A percentile compares a stretch with the other conserved stretches of the same genome.
These are phyloP conservation scores for Castanopsis chinensis DNA, from an alignment of 306 rosid species.

Conservation along the genomic window DNA sequence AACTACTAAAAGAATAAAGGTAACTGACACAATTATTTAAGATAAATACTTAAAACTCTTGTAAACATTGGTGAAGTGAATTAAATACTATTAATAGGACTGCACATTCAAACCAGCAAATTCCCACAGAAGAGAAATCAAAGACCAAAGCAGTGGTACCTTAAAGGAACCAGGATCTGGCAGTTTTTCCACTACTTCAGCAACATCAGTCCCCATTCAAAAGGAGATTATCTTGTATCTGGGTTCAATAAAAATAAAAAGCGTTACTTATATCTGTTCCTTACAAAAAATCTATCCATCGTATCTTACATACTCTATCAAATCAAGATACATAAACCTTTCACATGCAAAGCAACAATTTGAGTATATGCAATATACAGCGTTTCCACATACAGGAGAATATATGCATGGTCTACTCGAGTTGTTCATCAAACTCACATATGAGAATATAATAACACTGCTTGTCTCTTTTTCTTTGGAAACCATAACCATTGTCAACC, in stretches of 20 bases:
- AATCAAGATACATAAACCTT: neutral
- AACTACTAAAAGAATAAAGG: neutral
- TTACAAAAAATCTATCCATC: conserved; percentile 8
- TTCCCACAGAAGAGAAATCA: conserved; percentile 2
- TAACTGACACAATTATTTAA: neutral
- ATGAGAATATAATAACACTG: neutral
- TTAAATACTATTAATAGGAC: neutral
- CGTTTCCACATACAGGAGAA: conserved; percentile 6
- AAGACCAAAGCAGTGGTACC: conserved; percentile 41
- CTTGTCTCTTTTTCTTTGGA: neutral
- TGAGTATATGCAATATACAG: neutral
- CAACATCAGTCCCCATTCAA: conserved; percentile 69
- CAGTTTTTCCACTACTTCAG: conserved; percentile 39
- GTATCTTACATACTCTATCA: neutral
- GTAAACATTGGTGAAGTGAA: conserved; percentile 4
- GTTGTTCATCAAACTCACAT: conserved; percentile 6
- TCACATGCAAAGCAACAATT: neutral
- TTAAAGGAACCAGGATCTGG: conserved; percentile 47
- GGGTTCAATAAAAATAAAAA: conserved; percentile 26
- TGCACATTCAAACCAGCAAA: conserved; percentile 7
- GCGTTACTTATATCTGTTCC: conserved; percentile 21
- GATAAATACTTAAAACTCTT: neutral
- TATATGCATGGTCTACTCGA: neutral
- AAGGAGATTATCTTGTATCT: conserved; percentile 35
- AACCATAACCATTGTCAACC: neutral